Base-by-base conservation (phyloP, 805 yeast species). In the Pichia eremophila region DNA sequence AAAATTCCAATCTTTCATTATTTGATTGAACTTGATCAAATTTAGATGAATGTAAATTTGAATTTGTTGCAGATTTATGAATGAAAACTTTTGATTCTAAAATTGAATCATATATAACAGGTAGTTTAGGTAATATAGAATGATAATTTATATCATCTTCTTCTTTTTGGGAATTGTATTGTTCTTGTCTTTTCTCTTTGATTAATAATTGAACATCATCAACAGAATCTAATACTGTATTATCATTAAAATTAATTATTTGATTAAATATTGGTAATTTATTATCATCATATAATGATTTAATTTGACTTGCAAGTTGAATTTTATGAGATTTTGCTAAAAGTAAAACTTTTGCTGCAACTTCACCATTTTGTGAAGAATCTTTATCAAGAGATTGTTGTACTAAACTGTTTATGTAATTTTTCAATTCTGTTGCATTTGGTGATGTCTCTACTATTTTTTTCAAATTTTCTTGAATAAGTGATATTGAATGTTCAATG, bases 1-100 rank as follows among this genome's bases (percentile, higher is more conserved):
- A 68, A 59, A 88, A 91, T 67, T 91, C 98, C 22, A 89, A 69
- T 44, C 96, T 72, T 69, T 90, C 97, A 62, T 91, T 86, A 56
- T 87, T 90, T 2, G 81, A 68, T 45, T 72, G 68, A 27, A 83
- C 68, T 46, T 75, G 68, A 53, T 83, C 91, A 5, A 67, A 63
- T 44, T 73, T 77, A n/a, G 77, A 68, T 43, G 82, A 62, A 53
- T 77, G 78, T 6, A 76, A 62, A 51, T 77, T 75, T 53, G 76
- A 77, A 51, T 81, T 78, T 15, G 82, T 74, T 4, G 77, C 69
- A 0, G 96, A 89, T 54, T 81, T 81, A 63, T 91, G 97, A 28
- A 83, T 77, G 59, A 90, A 91, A 0, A 88, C 95, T 45, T 84
- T 74, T 8, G 81, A 78, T 51, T 73, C 70, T 11, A 89, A 73